Conservation (phyloP, 2,329 filamentous ascomycete genomes). For the Mollisia scopiformis region DNA sequence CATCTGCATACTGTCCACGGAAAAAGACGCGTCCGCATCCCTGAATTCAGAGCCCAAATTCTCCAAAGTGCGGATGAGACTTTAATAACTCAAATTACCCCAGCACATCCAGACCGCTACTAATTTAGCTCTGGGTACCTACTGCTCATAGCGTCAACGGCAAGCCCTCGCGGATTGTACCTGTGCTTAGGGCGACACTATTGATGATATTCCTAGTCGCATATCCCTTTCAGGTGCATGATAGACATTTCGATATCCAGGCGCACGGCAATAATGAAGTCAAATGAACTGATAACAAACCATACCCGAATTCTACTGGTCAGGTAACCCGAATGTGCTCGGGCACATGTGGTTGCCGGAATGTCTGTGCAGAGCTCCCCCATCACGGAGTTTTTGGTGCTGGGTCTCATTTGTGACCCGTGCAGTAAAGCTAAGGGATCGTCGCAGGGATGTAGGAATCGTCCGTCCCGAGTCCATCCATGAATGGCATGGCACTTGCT, state of each 20-base stretch:
- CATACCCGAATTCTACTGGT: no score
- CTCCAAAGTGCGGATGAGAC: neutral
- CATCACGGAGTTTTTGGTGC: neutral
- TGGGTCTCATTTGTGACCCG: neutral
- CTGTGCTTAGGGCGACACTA: neutral
- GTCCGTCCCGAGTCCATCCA: neutral
- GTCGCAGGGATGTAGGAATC: neutral
- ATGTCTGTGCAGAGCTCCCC: neutral
- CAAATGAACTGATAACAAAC: neutral
- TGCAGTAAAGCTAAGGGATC: neutral
- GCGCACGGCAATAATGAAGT: neutral
- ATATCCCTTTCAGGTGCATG: neutral
- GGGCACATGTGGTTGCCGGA: neutral
- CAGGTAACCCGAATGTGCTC: neutral
- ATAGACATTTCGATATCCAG: neutral
- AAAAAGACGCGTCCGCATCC: neutral
- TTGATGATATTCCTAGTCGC: neutral
- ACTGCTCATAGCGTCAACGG: neutral
- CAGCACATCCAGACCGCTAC: neutral
- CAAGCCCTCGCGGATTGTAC: no score
- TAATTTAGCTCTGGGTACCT: neutral
- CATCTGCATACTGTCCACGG: slow-evolving; percentile 36
- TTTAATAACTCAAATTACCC: neutral
- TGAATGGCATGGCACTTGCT: neutral
- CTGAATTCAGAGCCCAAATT: neutral